Evolutionary conservation across 2,329 filamentous ascomycete genomes (phyloP), one percentile per base, ranked within the genome.

Genomic region (Akanthomyces muscarius): DNA sequence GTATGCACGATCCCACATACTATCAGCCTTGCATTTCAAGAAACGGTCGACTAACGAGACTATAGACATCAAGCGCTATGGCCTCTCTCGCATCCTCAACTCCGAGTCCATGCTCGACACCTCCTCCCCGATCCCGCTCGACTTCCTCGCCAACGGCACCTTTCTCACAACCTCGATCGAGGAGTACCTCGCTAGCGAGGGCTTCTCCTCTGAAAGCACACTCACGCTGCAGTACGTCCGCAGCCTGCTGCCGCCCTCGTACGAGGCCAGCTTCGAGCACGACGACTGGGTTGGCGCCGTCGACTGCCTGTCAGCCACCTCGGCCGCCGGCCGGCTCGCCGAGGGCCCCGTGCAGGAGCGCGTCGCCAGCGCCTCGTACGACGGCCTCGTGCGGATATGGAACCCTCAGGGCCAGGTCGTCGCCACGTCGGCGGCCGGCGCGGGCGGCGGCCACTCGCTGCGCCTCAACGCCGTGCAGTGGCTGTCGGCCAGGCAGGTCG

Each of bases 221-320:
- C 79, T 99, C 59, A 89, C 89, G 42, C 84, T 99, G 63, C 93
- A 98, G 80, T 99, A 98, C 76, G 92, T 97, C 42, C 89, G 92
- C 70, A 95, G 92, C 66, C 80, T 97, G 69, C 87, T 97, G 65
- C 95, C 95, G 8, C 95, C 95, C 21, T 83, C 90, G 42, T 94
- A 95, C 74, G 88, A 96, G 69, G 89, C 92, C 14, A 95, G 90
- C 72, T 99, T 97, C 74, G 89, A 97, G 78, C 94, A 99, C 75
- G 93, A 99, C 72, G 95, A 98, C 75, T 99, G 95, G 95, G 90
- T 99, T 55, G 91, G 91, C 73, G 85, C 86, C 30, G 87, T 98
- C 30, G 92, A 97, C 74, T 85, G 96, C 5, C 80, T 96, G 28
- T 93, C 92, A 0, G 75, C 77, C 16, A 86, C 83, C 14, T 89